phyloP scores from a whole-genome alignment of 225 moss, liverwort and hornwort genomes.

The Rhytidiadelphus loreus region DNA sequence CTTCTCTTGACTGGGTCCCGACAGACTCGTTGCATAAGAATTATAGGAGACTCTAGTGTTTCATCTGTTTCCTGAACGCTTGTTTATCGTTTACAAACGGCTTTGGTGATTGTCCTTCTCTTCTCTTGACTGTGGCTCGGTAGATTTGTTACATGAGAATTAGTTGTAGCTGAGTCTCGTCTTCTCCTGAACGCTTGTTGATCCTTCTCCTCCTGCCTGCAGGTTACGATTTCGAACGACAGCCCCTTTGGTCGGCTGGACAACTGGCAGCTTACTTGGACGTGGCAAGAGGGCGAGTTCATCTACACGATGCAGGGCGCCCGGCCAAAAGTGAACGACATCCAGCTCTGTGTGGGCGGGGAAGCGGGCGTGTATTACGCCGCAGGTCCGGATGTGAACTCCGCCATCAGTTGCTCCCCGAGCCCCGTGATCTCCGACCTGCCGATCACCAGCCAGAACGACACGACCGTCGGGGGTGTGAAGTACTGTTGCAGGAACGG shows the following conservation, averaged over 20 bases:
- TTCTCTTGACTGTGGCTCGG: too few relatives aligned
- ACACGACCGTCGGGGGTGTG: constrained; percentile 19
- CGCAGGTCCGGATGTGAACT: constrained; percentile 15
- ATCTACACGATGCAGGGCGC: constrained; percentile 56
- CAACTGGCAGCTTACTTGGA: constrained; percentile 71
- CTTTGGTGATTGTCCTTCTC: neutral
- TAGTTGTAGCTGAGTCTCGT: neutral
- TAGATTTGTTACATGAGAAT: neutral
- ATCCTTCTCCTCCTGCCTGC: neutral
- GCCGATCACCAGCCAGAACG: constrained; percentile 11
- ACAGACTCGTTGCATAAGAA: neutral
- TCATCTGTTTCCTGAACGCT: neutral
- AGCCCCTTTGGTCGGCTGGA: constrained; percentile 39
- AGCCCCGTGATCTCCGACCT: constrained; percentile 64
- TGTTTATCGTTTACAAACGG: neutral
- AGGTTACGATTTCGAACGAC: constrained; percentile 55
- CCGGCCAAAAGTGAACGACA: constrained; percentile 37
- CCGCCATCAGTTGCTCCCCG: constrained; percentile 44
- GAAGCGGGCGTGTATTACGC: constrained; percentile 10
- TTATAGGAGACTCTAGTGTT: too few relatives aligned
- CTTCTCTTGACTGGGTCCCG: neutral
- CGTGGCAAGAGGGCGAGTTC: constrained; percentile 64
- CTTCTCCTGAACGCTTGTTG: neutral
- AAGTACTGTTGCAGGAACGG: constrained; percentile 74
- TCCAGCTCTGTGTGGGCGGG: constrained; percentile 36